phyloP scores from a whole-genome alignment of 139 green algal genomes.

The Eudorina sp. region DNA sequence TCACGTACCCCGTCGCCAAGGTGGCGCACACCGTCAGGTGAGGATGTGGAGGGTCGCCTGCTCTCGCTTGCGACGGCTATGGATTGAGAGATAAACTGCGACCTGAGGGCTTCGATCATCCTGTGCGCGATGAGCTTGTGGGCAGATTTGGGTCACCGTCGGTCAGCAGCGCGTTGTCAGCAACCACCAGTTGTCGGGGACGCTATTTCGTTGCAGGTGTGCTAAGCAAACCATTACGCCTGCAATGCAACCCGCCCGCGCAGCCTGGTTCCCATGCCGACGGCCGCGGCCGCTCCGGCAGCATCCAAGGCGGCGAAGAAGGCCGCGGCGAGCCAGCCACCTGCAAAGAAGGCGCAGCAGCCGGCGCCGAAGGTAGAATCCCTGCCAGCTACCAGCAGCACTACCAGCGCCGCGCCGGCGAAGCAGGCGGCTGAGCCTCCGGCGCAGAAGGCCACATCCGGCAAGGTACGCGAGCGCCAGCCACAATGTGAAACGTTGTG shows the following conservation, averaged over 20 bases:
- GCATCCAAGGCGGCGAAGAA: neutral
- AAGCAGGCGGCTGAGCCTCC: neutral
- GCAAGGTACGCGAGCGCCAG: too few relatives aligned
- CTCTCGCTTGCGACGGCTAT: too few relatives aligned
- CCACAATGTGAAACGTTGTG: too few relatives aligned
- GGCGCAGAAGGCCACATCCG: too few relatives aligned
- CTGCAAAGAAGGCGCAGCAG: neutral
- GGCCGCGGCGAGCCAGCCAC: neutral
- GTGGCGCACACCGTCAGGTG: slow-evolving; percentile 23
- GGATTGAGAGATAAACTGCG: too few relatives aligned
- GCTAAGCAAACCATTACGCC: too few relatives aligned
- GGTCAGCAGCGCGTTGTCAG: neutral
- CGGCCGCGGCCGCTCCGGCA: neutral
- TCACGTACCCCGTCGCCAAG: slow-evolving; percentile 26
- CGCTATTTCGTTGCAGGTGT: neutral
- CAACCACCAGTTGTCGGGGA: neutral
- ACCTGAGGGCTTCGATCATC: too few relatives aligned
- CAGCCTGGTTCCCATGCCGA: slow-evolving; percentile 38
- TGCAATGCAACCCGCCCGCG: neutral
- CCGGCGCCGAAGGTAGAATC: neutral
- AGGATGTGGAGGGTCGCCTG: too few relatives aligned
- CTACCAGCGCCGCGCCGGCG: too few relatives aligned
- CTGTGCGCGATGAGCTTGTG: neutral
- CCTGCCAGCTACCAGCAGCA: neutral
- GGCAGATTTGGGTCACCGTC: neutral